These are phyloP conservation scores for Leishmania gerbilli DNA, from an alignment of 208 protist species.

Conservation along the genomic window DNA sequence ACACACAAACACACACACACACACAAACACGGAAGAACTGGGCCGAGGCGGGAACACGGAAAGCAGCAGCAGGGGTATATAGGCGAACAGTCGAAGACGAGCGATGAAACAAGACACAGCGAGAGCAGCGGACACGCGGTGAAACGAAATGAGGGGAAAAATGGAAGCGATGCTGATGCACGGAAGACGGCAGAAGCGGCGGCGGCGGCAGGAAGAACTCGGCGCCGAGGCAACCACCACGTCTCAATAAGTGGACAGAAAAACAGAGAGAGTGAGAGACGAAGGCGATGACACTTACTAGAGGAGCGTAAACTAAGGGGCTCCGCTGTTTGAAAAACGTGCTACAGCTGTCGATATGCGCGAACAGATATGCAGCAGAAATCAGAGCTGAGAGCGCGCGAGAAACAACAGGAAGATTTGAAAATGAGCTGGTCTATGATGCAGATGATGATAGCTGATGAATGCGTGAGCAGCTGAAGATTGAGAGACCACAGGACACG, in stretches of 20 bases:
- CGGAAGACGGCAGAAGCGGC: neutral
- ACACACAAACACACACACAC: no score
- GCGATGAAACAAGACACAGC: neutral
- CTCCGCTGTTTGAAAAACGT: neutral
- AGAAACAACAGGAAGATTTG: neutral
- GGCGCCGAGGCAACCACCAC: neutral
- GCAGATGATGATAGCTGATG: neutral
- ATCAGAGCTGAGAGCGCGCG: neutral
- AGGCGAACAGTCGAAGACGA: neutral
- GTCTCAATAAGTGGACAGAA: neutral
- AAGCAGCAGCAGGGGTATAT: neutral
- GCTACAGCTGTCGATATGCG: neutral
- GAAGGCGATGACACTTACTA: neutral
- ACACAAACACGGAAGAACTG: neutral
- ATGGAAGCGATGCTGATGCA: neutral
- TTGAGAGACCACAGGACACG: no score
- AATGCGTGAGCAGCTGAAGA: neutral
- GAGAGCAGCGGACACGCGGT: neutral
- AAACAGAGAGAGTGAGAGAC: neutral
- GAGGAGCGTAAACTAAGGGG: neutral
- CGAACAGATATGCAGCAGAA: no score
- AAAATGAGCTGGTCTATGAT: neutral
- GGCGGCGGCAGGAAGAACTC: neutral
- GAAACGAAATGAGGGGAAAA: neutral
- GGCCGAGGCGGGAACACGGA: neutral